These are phyloP conservation scores for Trichaptum fuscoviolaceum DNA, from an alignment of 768 basidiomycete species.

Conservation along the genomic window DNA sequence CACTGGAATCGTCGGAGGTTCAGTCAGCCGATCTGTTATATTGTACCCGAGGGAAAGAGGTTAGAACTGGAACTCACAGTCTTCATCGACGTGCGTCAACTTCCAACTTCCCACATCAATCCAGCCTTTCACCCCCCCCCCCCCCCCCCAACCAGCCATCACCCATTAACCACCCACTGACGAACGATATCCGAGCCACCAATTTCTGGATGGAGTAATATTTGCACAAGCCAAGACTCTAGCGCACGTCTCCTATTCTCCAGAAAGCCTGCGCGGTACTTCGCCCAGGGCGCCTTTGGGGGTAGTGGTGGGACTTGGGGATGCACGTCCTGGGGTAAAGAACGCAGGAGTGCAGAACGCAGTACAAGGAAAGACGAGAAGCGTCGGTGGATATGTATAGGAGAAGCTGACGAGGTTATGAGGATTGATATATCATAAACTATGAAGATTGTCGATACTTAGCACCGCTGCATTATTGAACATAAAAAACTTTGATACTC, in stretches of 20 bases:
- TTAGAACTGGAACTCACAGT: too few species aligned
- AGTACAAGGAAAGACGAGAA: constrained; percentile 63
- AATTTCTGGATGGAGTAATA: constrained; percentile 66
- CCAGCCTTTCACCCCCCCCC: background rate
- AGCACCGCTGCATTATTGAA: background rate
- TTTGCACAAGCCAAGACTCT: constrained; percentile 60
- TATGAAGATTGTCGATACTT: constrained; percentile 14
- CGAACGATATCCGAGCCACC: constrained; percentile 57
- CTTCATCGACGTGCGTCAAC: too few species aligned
- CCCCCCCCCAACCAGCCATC: too few species aligned
- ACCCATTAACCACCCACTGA: constrained; percentile 41
- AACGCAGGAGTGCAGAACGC: constrained; percentile 38
- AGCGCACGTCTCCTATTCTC: constrained; percentile 55
- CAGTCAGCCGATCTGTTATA: too few species aligned
- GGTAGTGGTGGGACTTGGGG: constrained; percentile 49
- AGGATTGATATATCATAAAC: constrained; percentile 54
- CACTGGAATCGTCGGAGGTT: too few species aligned
- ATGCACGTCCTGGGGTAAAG: constrained; percentile 43
- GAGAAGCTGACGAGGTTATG: background rate
- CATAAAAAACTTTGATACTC: constrained; percentile 16
- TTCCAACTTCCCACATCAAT: background rate
- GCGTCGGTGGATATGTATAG: constrained; percentile 60
- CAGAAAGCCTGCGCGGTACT: constrained; percentile 63
- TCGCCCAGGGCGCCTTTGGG: constrained; percentile 62
- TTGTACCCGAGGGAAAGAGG: too few species aligned